Evolutionary conservation across 345 rosid species (phyloP).

Genomic region (Psidium guajava): DNA sequence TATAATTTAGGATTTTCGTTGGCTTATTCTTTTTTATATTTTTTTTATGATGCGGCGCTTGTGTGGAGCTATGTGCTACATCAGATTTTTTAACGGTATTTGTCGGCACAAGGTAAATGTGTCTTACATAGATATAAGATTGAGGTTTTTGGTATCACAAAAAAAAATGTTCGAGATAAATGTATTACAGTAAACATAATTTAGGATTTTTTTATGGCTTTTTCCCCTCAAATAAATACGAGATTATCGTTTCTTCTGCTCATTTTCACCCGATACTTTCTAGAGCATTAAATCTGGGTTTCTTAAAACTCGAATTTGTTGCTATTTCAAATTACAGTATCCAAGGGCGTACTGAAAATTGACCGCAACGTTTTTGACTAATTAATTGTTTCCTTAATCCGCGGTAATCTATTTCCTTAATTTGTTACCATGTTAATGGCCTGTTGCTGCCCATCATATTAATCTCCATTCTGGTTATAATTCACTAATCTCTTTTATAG

Average conservation of each 20-base stretch:
- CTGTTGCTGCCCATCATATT: background rate
- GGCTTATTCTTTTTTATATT: too few relatives aligned
- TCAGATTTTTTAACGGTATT: too few relatives aligned
- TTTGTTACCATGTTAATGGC: background rate
- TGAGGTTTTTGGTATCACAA: too few relatives aligned
- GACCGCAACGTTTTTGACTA: background rate
- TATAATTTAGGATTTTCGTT: too few relatives aligned
- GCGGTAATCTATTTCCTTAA: background rate
- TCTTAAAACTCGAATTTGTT: background rate
- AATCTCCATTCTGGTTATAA: too few relatives aligned
- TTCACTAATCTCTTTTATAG: background rate
- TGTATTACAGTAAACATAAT: too few relatives aligned
- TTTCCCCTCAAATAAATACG: background rate
- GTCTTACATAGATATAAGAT: too few relatives aligned
- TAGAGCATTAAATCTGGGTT: background rate
- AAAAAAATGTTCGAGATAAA: too few relatives aligned
- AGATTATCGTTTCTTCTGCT: background rate
- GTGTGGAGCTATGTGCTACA: too few relatives aligned
- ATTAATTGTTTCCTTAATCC: background rate
- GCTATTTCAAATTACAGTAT: background rate
- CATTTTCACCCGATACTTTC: background rate
- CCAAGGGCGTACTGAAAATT: background rate
- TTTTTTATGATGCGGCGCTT: too few relatives aligned
- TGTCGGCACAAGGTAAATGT: too few relatives aligned
- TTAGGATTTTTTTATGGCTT: too few relatives aligned